Evolutionary conservation across 1,284 basidiomycete species (phyloP).

Genomic region (Porodaedalea pini): DNA sequence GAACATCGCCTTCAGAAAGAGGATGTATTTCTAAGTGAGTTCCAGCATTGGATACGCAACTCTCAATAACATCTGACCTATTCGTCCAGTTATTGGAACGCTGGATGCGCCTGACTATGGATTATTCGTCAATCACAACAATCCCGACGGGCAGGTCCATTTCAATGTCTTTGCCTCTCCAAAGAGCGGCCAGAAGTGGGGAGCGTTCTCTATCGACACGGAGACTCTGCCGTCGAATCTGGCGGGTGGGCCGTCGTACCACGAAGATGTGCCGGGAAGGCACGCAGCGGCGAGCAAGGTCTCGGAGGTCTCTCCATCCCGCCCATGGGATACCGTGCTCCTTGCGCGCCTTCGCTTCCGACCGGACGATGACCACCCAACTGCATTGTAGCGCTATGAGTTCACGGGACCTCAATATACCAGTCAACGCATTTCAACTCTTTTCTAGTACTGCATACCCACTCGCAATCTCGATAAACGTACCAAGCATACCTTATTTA

Average conservation of each 20-base stretch:
- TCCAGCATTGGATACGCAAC: not conserved
- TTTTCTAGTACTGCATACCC: too few species aligned
- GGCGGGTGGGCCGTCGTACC: constrained; percentile 37
- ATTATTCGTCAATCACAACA: constrained; percentile 64
- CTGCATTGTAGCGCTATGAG: constrained; percentile 36
- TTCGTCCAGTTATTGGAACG: constrained; percentile 58
- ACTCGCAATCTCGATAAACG: too few species aligned
- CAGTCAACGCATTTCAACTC: not conserved
- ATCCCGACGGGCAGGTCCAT: constrained; percentile 60
- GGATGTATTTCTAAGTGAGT: constrained; percentile 65
- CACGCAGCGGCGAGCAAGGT: constrained; percentile 48
- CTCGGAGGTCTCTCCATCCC: constrained; percentile 33
- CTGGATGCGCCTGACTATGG: constrained; percentile 66
- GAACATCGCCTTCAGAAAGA: constrained; percentile 60
- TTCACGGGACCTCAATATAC: not conserved
- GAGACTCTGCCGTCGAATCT: constrained; percentile 34
- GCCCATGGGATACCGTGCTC: constrained; percentile 43
- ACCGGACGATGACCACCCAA: constrained; percentile 51
- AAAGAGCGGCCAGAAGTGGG: constrained; percentile 57
- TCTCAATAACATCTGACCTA: not conserved
- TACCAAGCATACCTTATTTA: too few species aligned
- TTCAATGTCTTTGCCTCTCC: constrained; percentile 63
- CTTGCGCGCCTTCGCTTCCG: constrained; percentile 54
- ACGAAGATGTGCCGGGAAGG: constrained; percentile 37
- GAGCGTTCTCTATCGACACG: constrained; percentile 58